phyloP scores from a whole-genome alignment of 441 rosid species.

The Gossypium aridum region DNA sequence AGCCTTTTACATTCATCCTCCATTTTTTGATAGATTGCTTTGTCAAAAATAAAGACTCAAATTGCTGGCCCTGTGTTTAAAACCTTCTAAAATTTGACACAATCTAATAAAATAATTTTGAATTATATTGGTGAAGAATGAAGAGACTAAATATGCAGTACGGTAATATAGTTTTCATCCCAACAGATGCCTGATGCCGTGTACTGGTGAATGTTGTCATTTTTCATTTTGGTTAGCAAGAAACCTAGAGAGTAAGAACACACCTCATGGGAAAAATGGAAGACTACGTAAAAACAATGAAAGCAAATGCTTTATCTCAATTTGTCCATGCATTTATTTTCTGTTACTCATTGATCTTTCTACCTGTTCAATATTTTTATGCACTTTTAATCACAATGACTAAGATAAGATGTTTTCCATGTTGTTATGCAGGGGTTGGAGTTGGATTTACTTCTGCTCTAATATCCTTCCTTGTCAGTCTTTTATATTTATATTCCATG shows the following conservation, averaged over 20 bases:
- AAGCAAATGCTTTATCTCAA: background rate
- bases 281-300: background rate
- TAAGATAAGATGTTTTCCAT: slow-evolving; percentile 28
- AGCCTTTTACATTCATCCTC: no score
- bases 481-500: slow-evolving; percentile 11
- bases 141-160: background rate
- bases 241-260: background rate
- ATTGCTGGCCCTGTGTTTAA: background rate
- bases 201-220: background rate
- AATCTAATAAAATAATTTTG: background rate
- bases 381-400: slow-evolving; percentile 1
- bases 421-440: slow-evolving; percentile 74
- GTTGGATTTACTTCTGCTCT: slow-evolving; percentile 95
- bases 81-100: background rate
- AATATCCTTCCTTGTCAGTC: slow-evolving; percentile 61
- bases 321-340: background rate
- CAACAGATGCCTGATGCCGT: background rate
- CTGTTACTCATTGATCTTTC: background rate
- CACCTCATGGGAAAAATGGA: background rate
- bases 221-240: background rate
- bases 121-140: background rate
- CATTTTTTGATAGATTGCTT: no score
- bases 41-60: no score
- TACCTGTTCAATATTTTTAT: background rate
- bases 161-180: background rate